Percentiles rank a stretch among this genome's conserved stretches.
Evolutionary conservation across 352 stramenopile species (phyloP).

Genomic region (Pythium folliculosum): DNA sequence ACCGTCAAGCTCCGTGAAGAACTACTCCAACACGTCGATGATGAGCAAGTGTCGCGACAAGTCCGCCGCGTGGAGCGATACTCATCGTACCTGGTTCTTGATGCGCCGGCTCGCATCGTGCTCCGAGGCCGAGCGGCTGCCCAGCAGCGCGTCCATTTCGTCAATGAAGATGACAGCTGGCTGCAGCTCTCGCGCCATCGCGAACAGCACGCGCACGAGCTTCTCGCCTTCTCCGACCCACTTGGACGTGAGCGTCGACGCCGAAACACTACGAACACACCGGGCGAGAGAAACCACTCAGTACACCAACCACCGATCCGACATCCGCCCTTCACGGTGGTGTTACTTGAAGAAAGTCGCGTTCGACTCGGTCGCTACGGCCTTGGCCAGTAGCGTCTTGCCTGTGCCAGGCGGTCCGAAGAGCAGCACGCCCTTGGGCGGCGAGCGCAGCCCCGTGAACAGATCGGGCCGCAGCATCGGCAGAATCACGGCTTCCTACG

Average conservation of each 20-base stretch:
- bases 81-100: conserved; percentile 81
- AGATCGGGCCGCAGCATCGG: conserved; percentile 82
- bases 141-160: conserved; percentile 87
- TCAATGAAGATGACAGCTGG: conserved; percentile 90
- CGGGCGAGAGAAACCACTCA: not conserved
- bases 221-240: conserved; percentile 95
- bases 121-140: conserved; percentile 69
- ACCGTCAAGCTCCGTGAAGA: conserved; percentile 88
- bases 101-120: conserved; percentile 87
- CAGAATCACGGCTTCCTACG: conserved; percentile 85
- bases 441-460: conserved; percentile 75
- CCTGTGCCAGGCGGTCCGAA: conserved; percentile 84
- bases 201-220: conserved; percentile 92
- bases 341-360: conserved; percentile 78
- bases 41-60: not conserved
- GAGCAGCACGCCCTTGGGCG: conserved; percentile 71
- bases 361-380: conserved; percentile 79
- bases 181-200: conserved; percentile 84
- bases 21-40: conserved; percentile 38
- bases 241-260: conserved; percentile 88
- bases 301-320: not conserved
- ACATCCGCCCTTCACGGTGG: not conserved
- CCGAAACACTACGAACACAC: conserved; percentile 67
- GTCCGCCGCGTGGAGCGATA: not conserved
- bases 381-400: conserved; percentile 85